phyloP scores from a whole-genome alignment of 257 asterid species.

The Solanum piurae region DNA sequence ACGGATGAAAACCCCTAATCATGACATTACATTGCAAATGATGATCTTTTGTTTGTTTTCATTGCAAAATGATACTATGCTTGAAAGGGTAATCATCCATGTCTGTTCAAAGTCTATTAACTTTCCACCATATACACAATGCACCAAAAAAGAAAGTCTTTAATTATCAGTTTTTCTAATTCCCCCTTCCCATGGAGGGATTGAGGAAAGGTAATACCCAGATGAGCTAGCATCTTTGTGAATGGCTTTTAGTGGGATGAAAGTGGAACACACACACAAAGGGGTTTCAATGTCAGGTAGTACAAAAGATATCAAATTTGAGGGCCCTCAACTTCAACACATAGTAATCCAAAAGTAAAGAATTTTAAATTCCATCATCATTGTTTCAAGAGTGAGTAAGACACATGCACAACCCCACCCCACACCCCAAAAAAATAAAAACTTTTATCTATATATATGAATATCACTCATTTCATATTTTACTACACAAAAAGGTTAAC shows the following conservation, averaged over 20 bases:
- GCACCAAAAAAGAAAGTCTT: not conserved
- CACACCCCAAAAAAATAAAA: no score
- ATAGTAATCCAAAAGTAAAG: not conserved
- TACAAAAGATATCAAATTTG: not conserved
- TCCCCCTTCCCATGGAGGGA: not conserved
- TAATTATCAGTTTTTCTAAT: not conserved
- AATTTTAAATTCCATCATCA: slow-evolving; percentile 2
- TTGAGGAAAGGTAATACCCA: not conserved
- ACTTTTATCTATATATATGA: not conserved
- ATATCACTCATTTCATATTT: not conserved
- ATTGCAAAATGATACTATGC: not conserved
- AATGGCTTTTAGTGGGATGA: not conserved
- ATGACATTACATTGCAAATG: not conserved
- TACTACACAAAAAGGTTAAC: not conserved
- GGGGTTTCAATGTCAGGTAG: not conserved
- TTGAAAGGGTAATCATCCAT: not conserved
- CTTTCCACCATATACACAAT: not conserved
- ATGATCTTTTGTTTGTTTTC: not conserved
- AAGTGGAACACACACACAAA: not conserved
- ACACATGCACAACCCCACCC: not conserved
- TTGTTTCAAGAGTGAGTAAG: not conserved
- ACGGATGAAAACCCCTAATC: not conserved
- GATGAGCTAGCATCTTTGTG: not conserved
- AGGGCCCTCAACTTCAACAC: not conserved
- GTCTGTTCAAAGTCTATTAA: not conserved